Base-by-base conservation (phyloP, 129 eudicot genomes). In the Artemisia tridentata region DNA sequence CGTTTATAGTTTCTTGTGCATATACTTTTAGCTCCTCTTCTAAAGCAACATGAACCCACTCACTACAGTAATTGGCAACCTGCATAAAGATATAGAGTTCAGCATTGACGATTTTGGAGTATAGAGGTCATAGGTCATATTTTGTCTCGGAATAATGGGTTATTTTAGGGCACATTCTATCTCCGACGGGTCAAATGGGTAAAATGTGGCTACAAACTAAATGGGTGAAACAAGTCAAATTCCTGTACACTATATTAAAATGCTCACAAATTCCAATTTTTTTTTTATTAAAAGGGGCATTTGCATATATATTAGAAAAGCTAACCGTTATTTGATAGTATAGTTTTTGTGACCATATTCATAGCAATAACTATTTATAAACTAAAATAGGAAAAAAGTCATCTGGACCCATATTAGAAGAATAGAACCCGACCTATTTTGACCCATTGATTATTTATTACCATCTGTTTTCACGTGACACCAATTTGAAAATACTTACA, bases 31-130 rank as follows among this genome's bases (percentile, higher is more conserved):
- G 69, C 72, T 88, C 86, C 60, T 88, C 96, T 31, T 21, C 72
- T 65, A 88, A 76, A 43, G 87, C 86, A 59, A 73, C 46, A 73
- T 88, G 96, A 27, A 88, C 34, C 34, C 85, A 80, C 7, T 88
- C 91, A 19, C 82, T 80, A 62, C 96, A 88, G 46, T 88, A 88
- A 45, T 88, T 55, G 54, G 96, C 96, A 53, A 85, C 91, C 91
- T 88, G 69, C 19, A 68, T 21, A 15, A 23, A 58, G 31, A 58
- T 58, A 12, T 23, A 23, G 5, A 7, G 13, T 58, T 58, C 64
- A 58, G 27, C 8, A 23, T 58, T 58, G 41, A 58, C 16, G n/a
- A 58, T 11, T 58, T 23, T 3, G 11, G 14, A 29, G 5, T 10
- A 1, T 23, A 23, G 25, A 63, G 68, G 29, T 16, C n/a, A n/a